Evolutionary conservation across 768 basidiomycete species (phyloP).

Genomic region (Mycena filopes): DNA sequence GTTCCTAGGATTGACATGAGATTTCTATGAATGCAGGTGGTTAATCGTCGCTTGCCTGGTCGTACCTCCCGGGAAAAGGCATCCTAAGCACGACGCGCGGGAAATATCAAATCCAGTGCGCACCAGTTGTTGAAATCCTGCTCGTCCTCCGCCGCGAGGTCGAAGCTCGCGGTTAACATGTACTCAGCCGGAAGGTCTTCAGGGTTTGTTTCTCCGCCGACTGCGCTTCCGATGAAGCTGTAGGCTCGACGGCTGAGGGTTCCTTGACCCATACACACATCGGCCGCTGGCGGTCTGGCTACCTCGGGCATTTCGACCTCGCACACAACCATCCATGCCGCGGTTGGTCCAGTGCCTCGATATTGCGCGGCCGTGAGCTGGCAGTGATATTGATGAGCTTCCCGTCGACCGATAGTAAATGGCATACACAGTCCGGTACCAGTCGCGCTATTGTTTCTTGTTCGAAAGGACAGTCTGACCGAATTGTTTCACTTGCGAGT

Average conservation of each 20-base stretch:
- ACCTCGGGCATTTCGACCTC: slow-evolving; percentile 41
- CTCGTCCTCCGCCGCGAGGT: slow-evolving; percentile 37
- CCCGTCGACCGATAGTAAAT: neutral
- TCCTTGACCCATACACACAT: neutral
- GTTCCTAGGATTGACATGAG: slow-evolving; percentile 36
- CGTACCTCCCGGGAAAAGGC: slow-evolving; percentile 33
- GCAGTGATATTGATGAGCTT: neutral
- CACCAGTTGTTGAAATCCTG: slow-evolving; percentile 47
- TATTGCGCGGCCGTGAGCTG: slow-evolving; percentile 40
- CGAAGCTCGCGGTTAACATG: slow-evolving; percentile 36
- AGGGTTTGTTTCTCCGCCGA: slow-evolving; percentile 18
- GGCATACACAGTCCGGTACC: too few species aligned
- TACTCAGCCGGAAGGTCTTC: slow-evolving; percentile 36
- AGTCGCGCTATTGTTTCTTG: too few species aligned
- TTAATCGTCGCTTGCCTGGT: slow-evolving; percentile 29
- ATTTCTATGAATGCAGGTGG: too few species aligned
- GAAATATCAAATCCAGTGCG: neutral
- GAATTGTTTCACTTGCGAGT: neutral
- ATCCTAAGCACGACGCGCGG: neutral
- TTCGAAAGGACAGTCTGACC: too few species aligned
- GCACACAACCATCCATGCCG: slow-evolving; percentile 41
- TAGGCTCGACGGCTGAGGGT: slow-evolving; percentile 41
- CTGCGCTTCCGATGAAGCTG: slow-evolving; percentile 30
- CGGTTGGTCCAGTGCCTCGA: slow-evolving; percentile 40
- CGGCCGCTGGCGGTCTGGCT: slow-evolving; percentile 23